Percentiles rank a stretch among this genome's conserved stretches.
Evolutionary conservation across 352 stramenopile species (phyloP).

Genomic region (Globisporangium paroecandrum): DNA sequence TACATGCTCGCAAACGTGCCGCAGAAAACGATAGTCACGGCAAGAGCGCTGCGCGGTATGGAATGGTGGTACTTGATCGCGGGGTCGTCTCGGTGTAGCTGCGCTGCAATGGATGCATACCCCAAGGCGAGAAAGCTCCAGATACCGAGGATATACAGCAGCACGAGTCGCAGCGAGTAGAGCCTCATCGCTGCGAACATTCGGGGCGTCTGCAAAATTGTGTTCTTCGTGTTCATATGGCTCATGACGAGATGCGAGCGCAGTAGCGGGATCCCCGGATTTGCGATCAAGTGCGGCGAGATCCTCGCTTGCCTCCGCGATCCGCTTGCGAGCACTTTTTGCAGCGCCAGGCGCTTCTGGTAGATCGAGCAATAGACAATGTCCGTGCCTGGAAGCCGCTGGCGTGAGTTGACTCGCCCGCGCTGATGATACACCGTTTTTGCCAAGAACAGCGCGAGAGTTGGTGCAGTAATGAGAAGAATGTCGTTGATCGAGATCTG

Average conservation of each 20-base stretch:
- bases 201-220: conserved; percentile 1
- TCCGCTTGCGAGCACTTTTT: neutral
- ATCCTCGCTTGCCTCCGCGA: conserved; percentile 5
- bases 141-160: conserved; percentile 17
- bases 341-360: conserved; percentile 18
- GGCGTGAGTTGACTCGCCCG: neutral
- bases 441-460: conserved; percentile 22
- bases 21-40: conserved; percentile 17
- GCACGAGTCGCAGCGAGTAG: neutral
- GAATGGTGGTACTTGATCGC: neutral
- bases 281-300: neutral
- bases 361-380: conserved; percentile 21
- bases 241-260: conserved; percentile 15
- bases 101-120: conserved; percentile 14
- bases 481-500: conserved; percentile 23
- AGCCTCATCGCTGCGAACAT: neutral
- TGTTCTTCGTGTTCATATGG: conserved; percentile 17
- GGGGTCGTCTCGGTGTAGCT: conserved; percentile 3
- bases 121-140: conserved; percentile 17
- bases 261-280: conserved; percentile 11
- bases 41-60: conserved; percentile 13
- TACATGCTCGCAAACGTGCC: conserved; percentile 17
- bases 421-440: conserved; percentile 20
- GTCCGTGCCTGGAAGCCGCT: conserved; percentile 6
- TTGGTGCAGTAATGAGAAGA: conserved; percentile 24